Percentiles rank a stretch among this genome's conserved stretches.
Conservation (phyloP, 2,329 filamentous ascomycete species). For the Dactylellina drechsleri region DNA sequence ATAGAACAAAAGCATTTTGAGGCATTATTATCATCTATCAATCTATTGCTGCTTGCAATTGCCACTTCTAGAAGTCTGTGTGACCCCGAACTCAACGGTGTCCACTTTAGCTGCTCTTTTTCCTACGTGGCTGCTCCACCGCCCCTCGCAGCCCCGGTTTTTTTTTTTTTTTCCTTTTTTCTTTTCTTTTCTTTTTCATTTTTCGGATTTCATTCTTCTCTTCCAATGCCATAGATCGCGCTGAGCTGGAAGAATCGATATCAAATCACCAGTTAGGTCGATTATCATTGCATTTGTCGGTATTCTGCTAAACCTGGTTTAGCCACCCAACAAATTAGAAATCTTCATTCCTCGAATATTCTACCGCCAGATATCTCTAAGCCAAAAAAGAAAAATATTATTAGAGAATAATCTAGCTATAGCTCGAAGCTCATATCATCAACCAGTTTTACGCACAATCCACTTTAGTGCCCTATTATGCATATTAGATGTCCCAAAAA, state of each 20-base stretch:
- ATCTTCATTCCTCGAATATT: constrained; percentile 17
- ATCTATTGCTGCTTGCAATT: constrained; percentile 34
- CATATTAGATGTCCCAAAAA: too few relatives aligned
- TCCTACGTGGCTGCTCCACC: constrained; percentile 53
- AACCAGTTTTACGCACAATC: neutral
- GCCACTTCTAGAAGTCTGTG: constrained; percentile 47
- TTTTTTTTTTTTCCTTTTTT: neutral
- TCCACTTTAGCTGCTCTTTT: constrained; percentile 19
- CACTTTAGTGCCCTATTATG: too few relatives aligned
- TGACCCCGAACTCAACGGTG: constrained; percentile 28
- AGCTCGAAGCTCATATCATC: constrained; percentile 4
- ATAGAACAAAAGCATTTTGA: constrained; percentile 4
- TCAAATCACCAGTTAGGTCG: too few relatives aligned
- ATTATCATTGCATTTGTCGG: constrained; percentile 24
- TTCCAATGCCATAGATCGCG: constrained; percentile 16
- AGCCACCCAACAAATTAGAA: neutral
- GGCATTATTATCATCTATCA: constrained; percentile 34
- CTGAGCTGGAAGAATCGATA: constrained; percentile 11
- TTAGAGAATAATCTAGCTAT: neutral
- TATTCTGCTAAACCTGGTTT: constrained; percentile 20
- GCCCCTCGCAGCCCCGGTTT: constrained; percentile 28
- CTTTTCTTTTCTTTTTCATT: neutral
- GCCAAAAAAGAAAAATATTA: neutral
- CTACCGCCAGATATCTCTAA: constrained; percentile 7
- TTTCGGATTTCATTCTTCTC: neutral